Conservation (phyloP, 257 asterid species). For the Fraxinus pennsylvanica region DNA sequence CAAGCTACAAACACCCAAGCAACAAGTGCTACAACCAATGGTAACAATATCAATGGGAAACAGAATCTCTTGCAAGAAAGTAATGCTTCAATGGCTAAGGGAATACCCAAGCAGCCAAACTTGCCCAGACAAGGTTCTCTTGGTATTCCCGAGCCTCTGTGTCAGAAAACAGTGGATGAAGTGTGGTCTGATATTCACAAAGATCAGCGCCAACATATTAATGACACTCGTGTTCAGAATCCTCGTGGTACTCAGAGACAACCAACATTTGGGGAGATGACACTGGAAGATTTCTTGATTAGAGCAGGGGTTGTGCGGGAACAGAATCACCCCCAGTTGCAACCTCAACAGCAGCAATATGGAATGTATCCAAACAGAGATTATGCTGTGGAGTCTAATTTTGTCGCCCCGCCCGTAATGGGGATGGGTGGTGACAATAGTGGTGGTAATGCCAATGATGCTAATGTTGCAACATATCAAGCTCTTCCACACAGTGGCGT, state of each 20-base stretch:
- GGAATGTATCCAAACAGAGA: slow-evolving; percentile 41
- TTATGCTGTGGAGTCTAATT: slow-evolving; percentile 30
- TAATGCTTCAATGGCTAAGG: slow-evolving; percentile 24
- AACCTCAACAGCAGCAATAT: slow-evolving; percentile 44
- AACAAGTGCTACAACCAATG: neutral
- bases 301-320: slow-evolving; percentile 72
- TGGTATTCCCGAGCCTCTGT: slow-evolving; percentile 55
- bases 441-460: slow-evolving; percentile 21
- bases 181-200: slow-evolving; percentile 77
- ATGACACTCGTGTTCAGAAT: slow-evolving; percentile 22
- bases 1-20: slow-evolving; percentile 44
- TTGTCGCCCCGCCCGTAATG: slow-evolving; percentile 41
- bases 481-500: slow-evolving; percentile 40
- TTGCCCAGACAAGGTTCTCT: slow-evolving; percentile 67
- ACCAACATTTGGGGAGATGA: slow-evolving; percentile 72
- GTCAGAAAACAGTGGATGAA: slow-evolving; percentile 71
- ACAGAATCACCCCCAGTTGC: slow-evolving; percentile 29
- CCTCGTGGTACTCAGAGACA: slow-evolving; percentile 44
- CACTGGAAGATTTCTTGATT: slow-evolving; percentile 76
- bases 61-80: slow-evolving; percentile 31
- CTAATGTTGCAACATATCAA: slow-evolving; percentile 30
- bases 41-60: neutral
- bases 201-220: slow-evolving; percentile 25
- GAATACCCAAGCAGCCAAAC: slow-evolving; percentile 42
- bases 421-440: slow-evolving; percentile 20